Evolutionary conservation across 345 rosid species (phyloP).

Genomic region (Odontarrhena argentea): DNA sequence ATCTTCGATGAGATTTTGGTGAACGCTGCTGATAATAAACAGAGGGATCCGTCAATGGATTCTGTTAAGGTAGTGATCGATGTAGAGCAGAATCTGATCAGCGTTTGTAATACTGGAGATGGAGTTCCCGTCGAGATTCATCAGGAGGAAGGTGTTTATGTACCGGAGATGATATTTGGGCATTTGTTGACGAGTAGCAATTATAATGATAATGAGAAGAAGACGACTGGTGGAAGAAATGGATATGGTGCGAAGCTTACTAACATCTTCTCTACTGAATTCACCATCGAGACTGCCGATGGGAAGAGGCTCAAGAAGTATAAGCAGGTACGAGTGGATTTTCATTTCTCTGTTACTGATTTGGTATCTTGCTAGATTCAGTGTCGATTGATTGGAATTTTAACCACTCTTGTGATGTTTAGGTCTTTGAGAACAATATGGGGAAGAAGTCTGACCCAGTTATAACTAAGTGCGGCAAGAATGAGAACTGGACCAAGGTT

Average conservation of each 20-base stretch:
- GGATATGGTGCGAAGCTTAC: conserved; percentile 97
- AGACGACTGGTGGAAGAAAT: conserved; percentile 97
- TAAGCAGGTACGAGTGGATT: conserved; percentile 60
- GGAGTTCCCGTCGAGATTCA: conserved; percentile 95
- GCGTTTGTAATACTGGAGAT: conserved; percentile 88
- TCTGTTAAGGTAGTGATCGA: conserved; percentile 71
- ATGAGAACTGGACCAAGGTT: conserved; percentile 93
- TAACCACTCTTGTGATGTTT: background rate
- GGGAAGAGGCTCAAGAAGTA: conserved; percentile 78
- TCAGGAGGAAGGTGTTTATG: conserved; percentile 87
- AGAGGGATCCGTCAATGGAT: conserved; percentile 86
- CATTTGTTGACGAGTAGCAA: conserved; percentile 91
- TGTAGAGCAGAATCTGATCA: conserved; percentile 66
- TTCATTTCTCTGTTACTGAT: background rate
- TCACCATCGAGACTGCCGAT: conserved; percentile 88
- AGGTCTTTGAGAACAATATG: conserved; percentile 93
- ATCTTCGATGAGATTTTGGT: conserved; percentile 96
- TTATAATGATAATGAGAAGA: conserved; percentile 76
- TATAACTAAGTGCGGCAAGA: conserved; percentile 67
- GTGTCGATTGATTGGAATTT: background rate
- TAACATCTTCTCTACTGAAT: conserved; percentile 85
- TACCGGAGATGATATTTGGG: conserved; percentile 94
- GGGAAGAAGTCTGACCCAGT: conserved; percentile 76
- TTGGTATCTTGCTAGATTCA: background rate
- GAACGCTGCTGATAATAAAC: conserved; percentile 95